These are phyloP conservation scores for Aspergillus ostianus DNA, from an alignment of 495 filamentous ascomycete genomes.

Conservation along the genomic window DNA sequence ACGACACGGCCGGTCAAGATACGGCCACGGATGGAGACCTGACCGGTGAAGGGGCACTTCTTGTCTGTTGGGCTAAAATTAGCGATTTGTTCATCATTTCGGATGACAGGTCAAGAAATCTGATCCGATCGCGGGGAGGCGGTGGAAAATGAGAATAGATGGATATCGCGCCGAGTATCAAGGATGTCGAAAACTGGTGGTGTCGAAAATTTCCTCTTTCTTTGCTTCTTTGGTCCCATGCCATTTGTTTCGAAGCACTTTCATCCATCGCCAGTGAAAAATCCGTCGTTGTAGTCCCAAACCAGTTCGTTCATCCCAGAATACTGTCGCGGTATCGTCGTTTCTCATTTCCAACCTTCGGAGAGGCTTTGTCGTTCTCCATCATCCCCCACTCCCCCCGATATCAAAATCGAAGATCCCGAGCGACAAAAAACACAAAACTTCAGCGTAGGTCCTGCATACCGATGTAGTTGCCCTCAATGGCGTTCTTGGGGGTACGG, in stretches of 20 bases:
- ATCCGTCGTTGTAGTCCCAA: background rate
- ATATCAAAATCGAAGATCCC: constrained; percentile 20
- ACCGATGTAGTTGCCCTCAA: constrained; percentile 99
- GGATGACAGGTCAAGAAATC: background rate
- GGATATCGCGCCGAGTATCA: background rate
- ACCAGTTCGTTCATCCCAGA: background rate
- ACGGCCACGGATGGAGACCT: constrained; percentile 98
- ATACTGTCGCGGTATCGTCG: background rate
- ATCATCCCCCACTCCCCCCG: constrained; percentile 4
- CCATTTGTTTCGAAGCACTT: background rate
- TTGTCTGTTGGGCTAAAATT: constrained; percentile 68
- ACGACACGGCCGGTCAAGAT: constrained; percentile 98
- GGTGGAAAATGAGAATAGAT: constrained; percentile 1
- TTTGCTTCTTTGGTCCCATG: background rate
- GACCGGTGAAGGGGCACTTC: constrained; percentile 99
- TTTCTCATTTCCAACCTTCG: background rate
- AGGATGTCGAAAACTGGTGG: background rate
- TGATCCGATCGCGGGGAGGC: constrained; percentile 11
- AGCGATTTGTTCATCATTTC: constrained; percentile 19
- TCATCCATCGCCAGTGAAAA: background rate
- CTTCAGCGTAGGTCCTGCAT: constrained; percentile 50
- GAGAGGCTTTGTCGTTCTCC: background rate
- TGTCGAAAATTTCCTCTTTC: background rate
- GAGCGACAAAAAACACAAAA: constrained; percentile 14
- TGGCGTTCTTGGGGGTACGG: constrained; percentile 94